These are phyloP conservation scores for Mangifera indica DNA, from an alignment of 345 rosid genomes.

Conservation along the genomic window DNA sequence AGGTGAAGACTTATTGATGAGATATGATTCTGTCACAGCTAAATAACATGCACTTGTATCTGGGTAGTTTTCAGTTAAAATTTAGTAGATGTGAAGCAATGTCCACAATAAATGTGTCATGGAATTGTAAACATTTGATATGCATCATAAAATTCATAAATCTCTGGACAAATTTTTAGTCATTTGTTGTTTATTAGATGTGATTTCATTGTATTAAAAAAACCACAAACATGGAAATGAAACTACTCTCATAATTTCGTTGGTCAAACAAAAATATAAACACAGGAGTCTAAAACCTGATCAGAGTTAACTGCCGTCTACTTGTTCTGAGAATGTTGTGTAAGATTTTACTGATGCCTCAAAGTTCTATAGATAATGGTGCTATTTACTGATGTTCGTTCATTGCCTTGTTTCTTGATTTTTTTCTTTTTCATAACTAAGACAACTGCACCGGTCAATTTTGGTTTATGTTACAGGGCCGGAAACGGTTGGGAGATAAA, in stretches of 20 bases:
- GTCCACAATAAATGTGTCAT: not conserved
- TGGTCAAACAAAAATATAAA: not conserved
- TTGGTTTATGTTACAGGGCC: slow-evolving; percentile 53
- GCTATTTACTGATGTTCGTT: not conserved
- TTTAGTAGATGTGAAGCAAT: slow-evolving; percentile 1
- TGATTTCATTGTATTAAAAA: not conserved
- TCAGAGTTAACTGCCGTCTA: not conserved
- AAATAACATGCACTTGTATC: not conserved
- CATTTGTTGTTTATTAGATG: not conserved
- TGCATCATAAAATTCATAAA: not conserved
- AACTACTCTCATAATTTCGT: not conserved
- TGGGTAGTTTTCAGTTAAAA: not conserved
- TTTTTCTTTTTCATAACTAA: not conserved
- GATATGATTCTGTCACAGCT: not conserved
- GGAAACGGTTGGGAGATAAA: slow-evolving; percentile 68
- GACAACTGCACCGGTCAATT: not conserved
- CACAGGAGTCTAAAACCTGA: not conserved
- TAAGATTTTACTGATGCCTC: not conserved
- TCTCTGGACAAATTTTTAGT: not conserved
- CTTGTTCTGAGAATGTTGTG: not conserved
- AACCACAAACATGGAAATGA: not conserved
- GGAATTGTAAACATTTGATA: not conserved
- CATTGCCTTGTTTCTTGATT: not conserved
- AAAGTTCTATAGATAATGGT: not conserved
- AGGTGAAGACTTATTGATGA: not conserved